Evolutionary conservation across 805 yeast genomes (phyloP).

Genomic region (Pichia pseudocactophila): DNA sequence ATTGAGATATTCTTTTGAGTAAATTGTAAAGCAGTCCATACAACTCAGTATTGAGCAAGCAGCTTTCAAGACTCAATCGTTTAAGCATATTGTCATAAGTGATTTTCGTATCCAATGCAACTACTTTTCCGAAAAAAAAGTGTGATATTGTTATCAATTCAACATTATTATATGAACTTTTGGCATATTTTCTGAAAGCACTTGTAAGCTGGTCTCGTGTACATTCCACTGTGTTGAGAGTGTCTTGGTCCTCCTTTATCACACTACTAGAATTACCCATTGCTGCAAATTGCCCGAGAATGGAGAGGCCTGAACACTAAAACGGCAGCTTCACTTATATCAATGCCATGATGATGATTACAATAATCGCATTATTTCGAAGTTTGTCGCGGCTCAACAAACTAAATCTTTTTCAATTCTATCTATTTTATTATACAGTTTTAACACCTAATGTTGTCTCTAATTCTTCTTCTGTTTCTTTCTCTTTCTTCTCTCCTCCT

Average conservation of each 20-base stretch:
- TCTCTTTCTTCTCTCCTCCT: slow-evolving; percentile 69
- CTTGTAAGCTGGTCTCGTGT: background rate
- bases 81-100: background rate
- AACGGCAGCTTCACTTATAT: too few species aligned
- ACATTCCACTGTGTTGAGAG: background rate
- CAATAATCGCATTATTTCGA: too few species aligned
- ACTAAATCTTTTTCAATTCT: too few species aligned
- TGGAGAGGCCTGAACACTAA: too few species aligned
- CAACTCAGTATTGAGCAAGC: slow-evolving; percentile 20
- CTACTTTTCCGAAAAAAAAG: slow-evolving; percentile 2
- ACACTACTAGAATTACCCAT: slow-evolving; percentile 4
- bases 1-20: slow-evolving; percentile 5
- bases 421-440: too few species aligned
- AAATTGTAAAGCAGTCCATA: slow-evolving; percentile 4
- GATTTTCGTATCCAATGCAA: slow-evolving; percentile 1
- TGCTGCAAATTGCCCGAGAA: background rate
- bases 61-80: background rate
- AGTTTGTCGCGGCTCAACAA: too few species aligned
- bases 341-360: too few species aligned
- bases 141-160: slow-evolving; percentile 6
- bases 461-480: slow-evolving; percentile 23
- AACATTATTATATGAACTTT: background rate
- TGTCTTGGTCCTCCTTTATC: background rate
- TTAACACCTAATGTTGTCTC: background rate
- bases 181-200: slow-evolving; percentile 1